Base-by-base conservation (phyloP, 2,329 filamentous ascomycete species). In the Thielaviopsis euricoi region DNA sequence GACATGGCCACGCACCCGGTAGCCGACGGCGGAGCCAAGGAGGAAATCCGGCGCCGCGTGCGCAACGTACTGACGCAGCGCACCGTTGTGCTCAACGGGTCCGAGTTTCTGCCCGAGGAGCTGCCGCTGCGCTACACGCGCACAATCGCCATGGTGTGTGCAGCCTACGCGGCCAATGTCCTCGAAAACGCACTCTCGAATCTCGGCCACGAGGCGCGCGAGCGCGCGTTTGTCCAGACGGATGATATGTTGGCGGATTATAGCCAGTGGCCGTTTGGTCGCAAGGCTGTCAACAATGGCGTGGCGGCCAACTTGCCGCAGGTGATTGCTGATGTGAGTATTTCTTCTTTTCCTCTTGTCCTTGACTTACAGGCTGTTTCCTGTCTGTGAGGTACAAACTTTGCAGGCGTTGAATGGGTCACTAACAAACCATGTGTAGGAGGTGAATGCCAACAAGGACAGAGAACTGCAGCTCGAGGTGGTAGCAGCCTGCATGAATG, bases 1-100 rank as follows among this genome's bases (percentile, higher is more conserved):
- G 93, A 98, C 74, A 98, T 98, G 93, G 93, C 93, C 59, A 98
- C 93, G 63, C 93, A 98, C 71, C 93, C 93, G 49, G 90, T 98
- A 60, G 91, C 89, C 63, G 93, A 98, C 67, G 87, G 89, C 63
- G 91, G 89, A 67, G 93, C 93, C 67, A 98, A 98, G 76, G 93
- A 97, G 68, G 93, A 98, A 74, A 93, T 98, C 67, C 82, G 93
- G 66, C 83, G 87, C 68, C 86, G 93, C 65, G 91, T 97, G 63
- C 85, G 91, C 68, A 95, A 87, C 69, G 82, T 97, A 61, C 83
- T 96, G 64, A 96, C 89, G 61, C 89, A 90, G 73, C 85, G 93
- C 66, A 98, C 93, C 55, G 87, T 97, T 61, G 89, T 97, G 52
- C 81, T 98, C 46, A 86, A 87, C 52, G 76, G 80, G 59, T 90